These are phyloP conservation scores for Margaritispora aquatica DNA, from an alignment of 495 filamentous ascomycete species.

Conservation along the genomic window DNA sequence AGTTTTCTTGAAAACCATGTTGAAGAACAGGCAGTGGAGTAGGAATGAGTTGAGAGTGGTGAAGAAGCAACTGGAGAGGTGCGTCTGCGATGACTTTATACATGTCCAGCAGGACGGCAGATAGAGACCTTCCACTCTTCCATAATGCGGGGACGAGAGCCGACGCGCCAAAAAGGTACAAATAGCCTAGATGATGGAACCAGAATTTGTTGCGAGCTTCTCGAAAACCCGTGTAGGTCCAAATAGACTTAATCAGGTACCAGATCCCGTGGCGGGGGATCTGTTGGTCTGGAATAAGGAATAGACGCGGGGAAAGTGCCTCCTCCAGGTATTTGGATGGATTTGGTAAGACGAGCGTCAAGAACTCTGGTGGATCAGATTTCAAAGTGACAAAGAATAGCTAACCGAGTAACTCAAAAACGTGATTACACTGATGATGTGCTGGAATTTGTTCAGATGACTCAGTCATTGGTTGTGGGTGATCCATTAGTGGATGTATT, in stretches of 20 bases:
- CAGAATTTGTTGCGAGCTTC: not conserved
- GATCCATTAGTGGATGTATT: not conserved
- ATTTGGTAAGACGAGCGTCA: not conserved
- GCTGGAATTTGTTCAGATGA: not conserved
- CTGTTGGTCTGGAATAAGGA: not conserved
- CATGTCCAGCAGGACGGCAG: not conserved
- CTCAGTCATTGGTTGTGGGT: not conserved
- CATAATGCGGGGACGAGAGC: not conserved
- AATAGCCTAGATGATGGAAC: not conserved
- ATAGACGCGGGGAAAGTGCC: not conserved
- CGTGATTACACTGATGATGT: not conserved
- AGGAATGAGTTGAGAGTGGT: not conserved
- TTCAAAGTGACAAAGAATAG: not conserved
- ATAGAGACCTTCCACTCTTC: not conserved
- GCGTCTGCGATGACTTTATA: not conserved
- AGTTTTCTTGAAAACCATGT: conserved; percentile 5
- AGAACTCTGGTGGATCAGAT: not conserved
- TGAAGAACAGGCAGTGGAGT: not conserved
- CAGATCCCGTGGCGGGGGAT: not conserved
- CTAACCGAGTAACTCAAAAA: not conserved
- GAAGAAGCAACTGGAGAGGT: not conserved
- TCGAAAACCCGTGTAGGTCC: not conserved
- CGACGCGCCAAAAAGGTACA: not conserved
- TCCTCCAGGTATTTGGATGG: not conserved
- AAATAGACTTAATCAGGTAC: not conserved